Evolutionary conservation across 1,284 basidiomycete genomes (phyloP).

Genomic region (Singerocomus inundabilis): DNA sequence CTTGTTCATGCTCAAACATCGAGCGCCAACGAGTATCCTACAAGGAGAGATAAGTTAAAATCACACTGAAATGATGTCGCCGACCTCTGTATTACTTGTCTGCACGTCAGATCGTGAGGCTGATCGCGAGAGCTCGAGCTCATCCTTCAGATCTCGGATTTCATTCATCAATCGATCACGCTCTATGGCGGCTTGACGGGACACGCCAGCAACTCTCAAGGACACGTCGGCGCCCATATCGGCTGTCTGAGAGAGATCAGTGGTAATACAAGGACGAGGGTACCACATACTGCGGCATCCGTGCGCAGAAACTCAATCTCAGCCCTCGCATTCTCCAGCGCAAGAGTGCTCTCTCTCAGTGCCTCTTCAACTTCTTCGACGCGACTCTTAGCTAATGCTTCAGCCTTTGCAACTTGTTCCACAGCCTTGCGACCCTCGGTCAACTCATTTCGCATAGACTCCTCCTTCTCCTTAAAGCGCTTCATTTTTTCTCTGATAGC

Average conservation of each 20-base stretch:
- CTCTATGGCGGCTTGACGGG: constrained; percentile 46
- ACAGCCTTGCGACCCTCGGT: constrained; percentile 60
- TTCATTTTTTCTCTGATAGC: constrained; percentile 63
- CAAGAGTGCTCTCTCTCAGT: constrained; percentile 81
- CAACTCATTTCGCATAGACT: constrained; percentile 66
- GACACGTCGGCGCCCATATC: constrained; percentile 27
- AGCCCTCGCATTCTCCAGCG: constrained; percentile 87
- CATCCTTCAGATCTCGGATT: constrained; percentile 48
- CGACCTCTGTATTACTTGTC: constrained; percentile 15
- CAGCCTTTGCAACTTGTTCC: constrained; percentile 61
- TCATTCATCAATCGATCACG: constrained; percentile 49
- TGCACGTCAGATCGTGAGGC: constrained; percentile 11
- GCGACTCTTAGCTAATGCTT: constrained; percentile 58
- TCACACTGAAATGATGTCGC: constrained; percentile 15
- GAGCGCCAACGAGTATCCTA: constrained; percentile 34
- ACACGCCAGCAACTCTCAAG: constrained; percentile 37
- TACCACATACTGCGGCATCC: constrained; percentile 67
- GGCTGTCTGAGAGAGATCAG: constrained; percentile 22
- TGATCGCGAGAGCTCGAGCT: constrained; percentile 42
- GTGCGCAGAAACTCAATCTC: constrained; percentile 84
- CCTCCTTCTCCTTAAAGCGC: constrained; percentile 78
- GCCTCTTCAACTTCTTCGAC: constrained; percentile 87
- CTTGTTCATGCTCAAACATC: constrained; percentile 40
- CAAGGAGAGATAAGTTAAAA: constrained; percentile 9
- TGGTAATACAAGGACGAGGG: background rate